Percentiles rank a stretch among this genome's conserved stretches.
phyloP scores from a whole-genome alignment of 2,329 filamentous ascomycete species.

The Acrocalymma vagum region DNA sequence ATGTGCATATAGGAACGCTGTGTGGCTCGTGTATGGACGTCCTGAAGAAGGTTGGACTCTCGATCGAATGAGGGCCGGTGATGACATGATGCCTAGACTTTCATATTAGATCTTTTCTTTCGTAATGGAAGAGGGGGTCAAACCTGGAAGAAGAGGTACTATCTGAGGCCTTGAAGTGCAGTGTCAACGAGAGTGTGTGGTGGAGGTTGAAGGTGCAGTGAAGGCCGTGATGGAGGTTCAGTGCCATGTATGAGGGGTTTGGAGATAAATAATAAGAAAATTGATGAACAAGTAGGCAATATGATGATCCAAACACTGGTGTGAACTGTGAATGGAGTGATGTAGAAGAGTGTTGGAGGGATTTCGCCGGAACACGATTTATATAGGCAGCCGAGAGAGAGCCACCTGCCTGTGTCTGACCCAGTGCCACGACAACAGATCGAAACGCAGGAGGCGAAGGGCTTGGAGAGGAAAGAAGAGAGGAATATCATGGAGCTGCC shows the following conservation, averaged over 20 bases:
- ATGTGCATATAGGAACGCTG: conserved; percentile 17
- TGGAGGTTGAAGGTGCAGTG: no score
- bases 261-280: conserved; percentile 14
- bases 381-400: conserved; percentile 6
- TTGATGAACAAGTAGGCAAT: conserved; percentile 13
- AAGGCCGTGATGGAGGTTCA: no score
- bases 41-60: conserved; percentile 15
- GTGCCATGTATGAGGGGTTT: no score
- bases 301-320: conserved; percentile 11
- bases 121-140: conserved; percentile 17
- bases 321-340: conserved; percentile 12
- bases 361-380: conserved; percentile 14
- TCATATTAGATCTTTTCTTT: conserved; percentile 17
- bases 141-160: conserved; percentile 17
- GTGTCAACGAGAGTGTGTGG: conserved; percentile 17
- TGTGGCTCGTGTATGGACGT: conserved; percentile 18
- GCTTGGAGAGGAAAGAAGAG: conserved; percentile 8
- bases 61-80: conserved; percentile 18
- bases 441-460: conserved; percentile 13
- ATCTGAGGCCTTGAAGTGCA: conserved; percentile 19
- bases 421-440: conserved; percentile 13
- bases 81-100: conserved; percentile 21
- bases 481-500: conserved; percentile 6
- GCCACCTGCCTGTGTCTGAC: conserved; percentile 11
- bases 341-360: conserved; percentile 14